These are phyloP conservation scores for Cystobasidium onofrii DNA, from an alignment of 768 basidiomycete genomes.

Conservation along the genomic window DNA sequence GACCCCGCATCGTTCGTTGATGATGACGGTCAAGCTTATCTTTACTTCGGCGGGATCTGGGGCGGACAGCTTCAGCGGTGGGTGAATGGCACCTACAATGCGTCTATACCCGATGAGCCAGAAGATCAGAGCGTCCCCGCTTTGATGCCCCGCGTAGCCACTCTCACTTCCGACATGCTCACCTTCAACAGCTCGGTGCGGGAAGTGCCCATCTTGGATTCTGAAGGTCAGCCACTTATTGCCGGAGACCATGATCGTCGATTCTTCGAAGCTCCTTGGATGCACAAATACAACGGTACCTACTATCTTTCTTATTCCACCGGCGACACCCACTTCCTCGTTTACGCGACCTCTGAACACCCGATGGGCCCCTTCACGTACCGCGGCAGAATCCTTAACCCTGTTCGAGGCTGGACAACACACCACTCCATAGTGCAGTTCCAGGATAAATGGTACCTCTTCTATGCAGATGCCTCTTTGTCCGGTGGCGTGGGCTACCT, in stretches of 20 bases:
- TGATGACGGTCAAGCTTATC: constrained; percentile 3
- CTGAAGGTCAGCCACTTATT: not conserved
- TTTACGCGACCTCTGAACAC: not conserved
- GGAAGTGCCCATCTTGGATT: not conserved
- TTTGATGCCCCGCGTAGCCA: not conserved
- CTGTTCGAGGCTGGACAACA: constrained; percentile 4
- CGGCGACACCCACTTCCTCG: constrained; percentile 11
- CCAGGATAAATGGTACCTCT: constrained; percentile 11
- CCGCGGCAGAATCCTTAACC: constrained; percentile 4
- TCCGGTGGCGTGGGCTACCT: not conserved
- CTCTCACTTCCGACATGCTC: constrained; percentile 9
- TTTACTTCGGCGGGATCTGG: constrained; percentile 18
- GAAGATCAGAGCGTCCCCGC: not conserved
- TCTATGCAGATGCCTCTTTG: not conserved
- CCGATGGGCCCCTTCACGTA: constrained; percentile 1
- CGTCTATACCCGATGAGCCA: not conserved
- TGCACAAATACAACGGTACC: constrained; percentile 3
- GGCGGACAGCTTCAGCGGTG: constrained; percentile 19
- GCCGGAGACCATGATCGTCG: constrained; percentile 11
- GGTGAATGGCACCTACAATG: not conserved
- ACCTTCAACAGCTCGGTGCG: not conserved
- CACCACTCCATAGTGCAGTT: constrained; percentile 3
- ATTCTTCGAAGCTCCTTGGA: constrained; percentile 21
- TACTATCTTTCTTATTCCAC: not conserved
- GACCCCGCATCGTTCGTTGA: constrained; percentile 12